phyloP scores from a whole-genome alignment of 2,329 filamentous ascomycete species.

The Colletotrichum phormii region DNA sequence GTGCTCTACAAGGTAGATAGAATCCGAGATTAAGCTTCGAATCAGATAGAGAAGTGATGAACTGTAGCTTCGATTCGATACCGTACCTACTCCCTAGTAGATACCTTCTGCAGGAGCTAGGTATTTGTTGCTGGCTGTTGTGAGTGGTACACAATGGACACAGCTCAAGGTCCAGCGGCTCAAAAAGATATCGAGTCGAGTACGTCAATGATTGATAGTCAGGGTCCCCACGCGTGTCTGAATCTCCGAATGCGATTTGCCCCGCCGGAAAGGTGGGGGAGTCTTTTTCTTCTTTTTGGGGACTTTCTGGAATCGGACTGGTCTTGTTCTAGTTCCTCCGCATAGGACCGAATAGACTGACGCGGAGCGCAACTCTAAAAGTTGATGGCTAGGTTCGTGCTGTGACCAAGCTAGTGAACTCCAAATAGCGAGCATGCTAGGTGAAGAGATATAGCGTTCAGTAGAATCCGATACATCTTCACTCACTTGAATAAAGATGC shows the following conservation, averaged over 20 bases:
- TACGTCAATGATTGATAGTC: slow-evolving; percentile 28
- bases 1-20: not conserved
- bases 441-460: not conserved
- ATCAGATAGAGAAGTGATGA: not conserved
- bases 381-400: too few relatives aligned
- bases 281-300: not conserved
- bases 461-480: not conserved
- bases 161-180: not conserved
- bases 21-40: not conserved
- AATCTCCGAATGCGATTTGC: slow-evolving; percentile 17
- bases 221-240: slow-evolving; percentile 25
- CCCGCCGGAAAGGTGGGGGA: slow-evolving; percentile 30
- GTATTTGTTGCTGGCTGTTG: not conserved
- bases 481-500: not conserved
- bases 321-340: not conserved
- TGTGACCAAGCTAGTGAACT: not conserved
- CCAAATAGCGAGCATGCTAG: not conserved
- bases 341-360: not conserved
- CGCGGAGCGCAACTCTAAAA: not conserved
- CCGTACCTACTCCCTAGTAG: too few relatives aligned
- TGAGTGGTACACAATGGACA: not conserved
- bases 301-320: not conserved
- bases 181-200: slow-evolving; percentile 14
- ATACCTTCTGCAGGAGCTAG: not conserved
- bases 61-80: too few relatives aligned